Percentiles rank a stretch among this genome's conserved stretches.
These are phyloP conservation scores for Albizia julibrissin DNA, from an alignment of 306 rosid genomes.

Conservation along the genomic window DNA sequence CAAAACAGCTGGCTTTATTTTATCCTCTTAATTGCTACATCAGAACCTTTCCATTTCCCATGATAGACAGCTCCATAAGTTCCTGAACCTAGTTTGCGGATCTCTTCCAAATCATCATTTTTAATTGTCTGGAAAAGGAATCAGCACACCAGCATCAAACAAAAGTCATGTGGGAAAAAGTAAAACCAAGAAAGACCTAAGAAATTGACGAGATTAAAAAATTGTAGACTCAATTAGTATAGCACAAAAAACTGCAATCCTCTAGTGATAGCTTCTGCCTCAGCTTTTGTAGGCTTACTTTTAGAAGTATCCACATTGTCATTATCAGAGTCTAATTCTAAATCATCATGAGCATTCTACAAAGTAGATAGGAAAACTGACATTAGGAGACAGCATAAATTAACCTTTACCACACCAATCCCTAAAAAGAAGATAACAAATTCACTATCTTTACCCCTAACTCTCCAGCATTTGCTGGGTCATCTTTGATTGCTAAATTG, in stretches of 20 bases:
- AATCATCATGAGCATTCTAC: conserved; percentile 71
- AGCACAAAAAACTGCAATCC: conserved; percentile 81
- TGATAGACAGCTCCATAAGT: conserved; percentile 96
- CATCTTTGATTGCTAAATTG: conserved; percentile 46
- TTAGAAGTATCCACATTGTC: conserved; percentile 60
- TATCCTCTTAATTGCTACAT: conserved; percentile 94
- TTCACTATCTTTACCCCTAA: conserved; percentile 56
- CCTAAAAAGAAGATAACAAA: conserved; percentile 12
- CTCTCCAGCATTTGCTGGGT: conserved; percentile 54
- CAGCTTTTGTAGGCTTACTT: conserved; percentile 95
- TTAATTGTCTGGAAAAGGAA: conserved; percentile 70
- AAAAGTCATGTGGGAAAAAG: conserved; percentile 22
- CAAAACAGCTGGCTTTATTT: conserved; percentile 97
- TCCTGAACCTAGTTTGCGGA: conserved; percentile 96
- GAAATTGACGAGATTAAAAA: conserved; percentile 13
- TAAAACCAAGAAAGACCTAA: conserved; percentile 28
- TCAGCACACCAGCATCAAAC: conserved; percentile 36
- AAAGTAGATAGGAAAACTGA: conserved; percentile 29
- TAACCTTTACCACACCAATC: conserved; percentile 18
- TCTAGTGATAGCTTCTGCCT: conserved; percentile 89
- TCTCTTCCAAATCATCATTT: conserved; percentile 96
- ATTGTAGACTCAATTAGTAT: conserved; percentile 31
- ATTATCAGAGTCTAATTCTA: conserved; percentile 69
- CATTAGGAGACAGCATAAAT: conserved; percentile 32
- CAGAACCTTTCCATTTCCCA: conserved; percentile 99